phyloP scores from a whole-genome alignment of 2,329 filamentous ascomycete genomes.

The Curvularia hawaiiensis region DNA sequence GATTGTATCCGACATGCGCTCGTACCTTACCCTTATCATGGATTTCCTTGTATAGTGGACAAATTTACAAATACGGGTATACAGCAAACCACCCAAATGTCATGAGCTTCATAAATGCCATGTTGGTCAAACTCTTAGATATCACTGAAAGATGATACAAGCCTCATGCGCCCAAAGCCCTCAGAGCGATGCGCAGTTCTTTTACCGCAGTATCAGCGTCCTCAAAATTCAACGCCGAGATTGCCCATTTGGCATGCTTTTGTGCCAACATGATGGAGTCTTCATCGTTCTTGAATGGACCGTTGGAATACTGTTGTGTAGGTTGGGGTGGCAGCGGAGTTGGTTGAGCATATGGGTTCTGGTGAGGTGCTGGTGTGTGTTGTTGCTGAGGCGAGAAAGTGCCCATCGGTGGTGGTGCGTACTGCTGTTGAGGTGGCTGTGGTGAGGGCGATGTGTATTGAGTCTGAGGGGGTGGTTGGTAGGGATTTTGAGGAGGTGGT shows the following conservation, averaged over 20 bases:
- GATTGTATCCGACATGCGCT: not conserved
- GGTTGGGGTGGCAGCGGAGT: constrained; percentile 17
- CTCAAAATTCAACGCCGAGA: constrained; percentile 95
- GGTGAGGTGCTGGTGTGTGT: constrained; percentile 19
- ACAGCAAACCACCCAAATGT: constrained; percentile 12
- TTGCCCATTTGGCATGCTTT: constrained; percentile 96
- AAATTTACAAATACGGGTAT: constrained; percentile 19
- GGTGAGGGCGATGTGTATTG: constrained; percentile 1
- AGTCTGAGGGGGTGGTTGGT: constrained; percentile 19
- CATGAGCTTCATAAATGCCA: not conserved
- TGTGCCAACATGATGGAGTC: constrained; percentile 77
- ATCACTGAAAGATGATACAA: not conserved
- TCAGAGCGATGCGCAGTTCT: constrained; percentile 78
- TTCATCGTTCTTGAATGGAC: constrained; percentile 65
- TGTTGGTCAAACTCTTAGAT: not conserved
- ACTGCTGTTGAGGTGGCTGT: constrained; percentile 12
- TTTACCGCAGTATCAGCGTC: constrained; percentile 89
- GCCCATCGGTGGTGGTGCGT: constrained; percentile 6
- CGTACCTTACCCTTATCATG: not conserved
- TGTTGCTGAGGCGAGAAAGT: constrained; percentile 20
- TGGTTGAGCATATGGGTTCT: constrained; percentile 28
- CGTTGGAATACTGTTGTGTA: constrained; percentile 36
- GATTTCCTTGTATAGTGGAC: not conserved
- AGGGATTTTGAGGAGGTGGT: constrained; percentile 28
- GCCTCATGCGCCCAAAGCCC: constrained; percentile 65